A percentile compares a stretch with the other conserved stretches of the same genome.
Evolutionary conservation across 2,329 filamentous ascomycete genomes (phyloP).

Genomic region (Pseudovirgaria hyperparasitica): DNA sequence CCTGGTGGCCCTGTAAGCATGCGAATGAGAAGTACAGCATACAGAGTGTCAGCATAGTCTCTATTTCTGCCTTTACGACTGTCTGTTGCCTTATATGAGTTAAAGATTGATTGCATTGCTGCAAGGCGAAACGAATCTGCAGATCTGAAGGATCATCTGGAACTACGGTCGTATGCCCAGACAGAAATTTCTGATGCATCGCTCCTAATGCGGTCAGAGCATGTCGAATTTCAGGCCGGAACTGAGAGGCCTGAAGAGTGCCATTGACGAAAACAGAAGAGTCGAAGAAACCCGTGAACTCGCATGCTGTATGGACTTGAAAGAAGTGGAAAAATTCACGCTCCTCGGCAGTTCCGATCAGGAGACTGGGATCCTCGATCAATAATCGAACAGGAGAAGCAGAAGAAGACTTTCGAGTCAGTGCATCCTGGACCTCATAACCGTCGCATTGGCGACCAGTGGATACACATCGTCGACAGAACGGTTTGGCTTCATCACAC

Average conservation of each 20-base stretch:
- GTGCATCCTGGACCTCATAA: constrained; percentile 8
- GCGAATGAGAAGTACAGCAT: constrained; percentile 19
- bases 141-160: constrained; percentile 12
- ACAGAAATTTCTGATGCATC: constrained; percentile 19
- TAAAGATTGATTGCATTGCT: constrained; percentile 19
- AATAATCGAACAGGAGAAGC: not conserved
- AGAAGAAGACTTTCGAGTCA: not conserved
- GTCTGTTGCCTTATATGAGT: constrained; percentile 1
- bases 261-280: constrained; percentile 19
- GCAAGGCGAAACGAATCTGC: constrained; percentile 17
- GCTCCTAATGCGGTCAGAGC: constrained; percentile 18
- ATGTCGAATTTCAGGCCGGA: constrained; percentile 16
- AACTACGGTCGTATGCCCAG: constrained; percentile 10
- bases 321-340: constrained; percentile 14
- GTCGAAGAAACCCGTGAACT: constrained; percentile 17
- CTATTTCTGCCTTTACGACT: constrained; percentile 9
- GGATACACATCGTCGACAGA: constrained; percentile 16
- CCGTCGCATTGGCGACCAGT: constrained; percentile 21
- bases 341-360: not conserved
- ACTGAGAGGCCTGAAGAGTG: constrained; percentile 18
- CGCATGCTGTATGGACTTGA: constrained; percentile 12
- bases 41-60: constrained; percentile 18
- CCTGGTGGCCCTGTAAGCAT: constrained; percentile 19
- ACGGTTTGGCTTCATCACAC: constrained; percentile 20
- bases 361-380: constrained; percentile 1